Percentiles rank a stretch among this genome's conserved stretches.
Evolutionary conservation across 805 yeast genomes (phyloP).

Genomic region (Metschnikowia baotianmanensis): DNA sequence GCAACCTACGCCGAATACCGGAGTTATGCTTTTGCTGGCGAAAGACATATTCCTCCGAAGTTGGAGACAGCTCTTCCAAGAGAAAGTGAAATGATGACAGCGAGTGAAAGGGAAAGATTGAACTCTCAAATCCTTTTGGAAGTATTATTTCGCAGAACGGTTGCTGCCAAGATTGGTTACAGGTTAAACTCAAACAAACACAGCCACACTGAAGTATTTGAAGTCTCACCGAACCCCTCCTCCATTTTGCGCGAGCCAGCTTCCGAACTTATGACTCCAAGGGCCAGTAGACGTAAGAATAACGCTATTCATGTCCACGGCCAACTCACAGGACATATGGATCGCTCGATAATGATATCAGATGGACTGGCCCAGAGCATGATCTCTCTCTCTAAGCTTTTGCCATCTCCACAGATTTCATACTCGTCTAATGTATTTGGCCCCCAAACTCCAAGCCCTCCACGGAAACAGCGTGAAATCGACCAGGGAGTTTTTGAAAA

Average conservation of each 20-base stretch:
- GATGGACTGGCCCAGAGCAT: too few relatives aligned
- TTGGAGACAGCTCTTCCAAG: slow-evolving; percentile 31
- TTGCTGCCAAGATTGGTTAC: slow-evolving; percentile 41
- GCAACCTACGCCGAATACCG: slow-evolving; percentile 29
- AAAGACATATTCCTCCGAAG: slow-evolving; percentile 23
- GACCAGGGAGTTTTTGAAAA: not conserved
- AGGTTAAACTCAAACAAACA: slow-evolving; percentile 21
- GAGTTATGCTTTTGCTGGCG: slow-evolving; percentile 24
- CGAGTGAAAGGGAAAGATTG: slow-evolving; percentile 27
- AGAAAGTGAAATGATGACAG: slow-evolving; percentile 25
- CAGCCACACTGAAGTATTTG: not conserved
- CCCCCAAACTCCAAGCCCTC: not conserved
- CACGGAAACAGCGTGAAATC: not conserved
- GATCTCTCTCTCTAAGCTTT: slow-evolving; percentile 30
- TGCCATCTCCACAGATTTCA: slow-evolving; percentile 27
- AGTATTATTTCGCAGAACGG: slow-evolving; percentile 37
- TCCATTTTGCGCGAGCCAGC: slow-evolving; percentile 10
- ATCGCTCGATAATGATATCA: too few relatives aligned
- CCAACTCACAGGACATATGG: too few relatives aligned
- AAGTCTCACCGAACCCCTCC: not conserved
- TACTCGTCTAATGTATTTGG: not conserved
- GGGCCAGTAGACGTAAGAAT: not conserved
- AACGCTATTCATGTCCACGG: not conserved
- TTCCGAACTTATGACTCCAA: not conserved
- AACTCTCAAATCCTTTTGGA: slow-evolving; percentile 36